These are phyloP conservation scores for Ambispora gerdemannii DNA, from an alignment of 192 early-diverging fungal genomes.

Conservation along the genomic window DNA sequence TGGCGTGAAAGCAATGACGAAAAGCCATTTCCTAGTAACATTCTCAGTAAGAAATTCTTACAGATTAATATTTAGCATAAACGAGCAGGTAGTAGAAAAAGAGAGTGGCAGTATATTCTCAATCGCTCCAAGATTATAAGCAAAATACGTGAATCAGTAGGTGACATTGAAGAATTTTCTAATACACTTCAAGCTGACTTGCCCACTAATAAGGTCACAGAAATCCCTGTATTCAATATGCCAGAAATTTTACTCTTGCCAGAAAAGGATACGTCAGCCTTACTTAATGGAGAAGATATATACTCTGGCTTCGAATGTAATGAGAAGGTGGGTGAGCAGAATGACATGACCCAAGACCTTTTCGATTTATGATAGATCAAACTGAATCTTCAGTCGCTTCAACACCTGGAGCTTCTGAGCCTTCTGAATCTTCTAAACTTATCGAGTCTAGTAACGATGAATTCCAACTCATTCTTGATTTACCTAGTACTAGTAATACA, in stretches of 20 bases:
- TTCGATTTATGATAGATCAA: conserved; percentile 19
- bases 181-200: conserved; percentile 17
- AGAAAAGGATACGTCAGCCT: background rate
- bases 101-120: conserved; percentile 21
- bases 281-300: conserved; percentile 7
- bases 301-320: background rate
- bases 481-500: no score
- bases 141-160: conserved; percentile 19
- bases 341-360: conserved; percentile 16
- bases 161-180: conserved; percentile 19
- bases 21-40: conserved; percentile 7
- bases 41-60: background rate
- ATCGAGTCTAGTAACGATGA: conserved; percentile 5
- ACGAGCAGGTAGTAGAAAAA: conserved; percentile 11
- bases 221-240: conserved; percentile 19
- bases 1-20: no score
- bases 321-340: no score
- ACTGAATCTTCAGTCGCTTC: conserved; percentile 16
- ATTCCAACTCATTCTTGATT: no score
- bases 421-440: background rate
- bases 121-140: conserved; percentile 15
- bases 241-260: conserved; percentile 9
- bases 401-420: background rate
- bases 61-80: conserved; percentile 2
- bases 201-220: background rate